Percentiles rank a stretch among this genome's conserved stretches.
phyloP scores from a whole-genome alignment of 225 moss, liverwort and hornwort genomes.

The Neckera pumila region DNA sequence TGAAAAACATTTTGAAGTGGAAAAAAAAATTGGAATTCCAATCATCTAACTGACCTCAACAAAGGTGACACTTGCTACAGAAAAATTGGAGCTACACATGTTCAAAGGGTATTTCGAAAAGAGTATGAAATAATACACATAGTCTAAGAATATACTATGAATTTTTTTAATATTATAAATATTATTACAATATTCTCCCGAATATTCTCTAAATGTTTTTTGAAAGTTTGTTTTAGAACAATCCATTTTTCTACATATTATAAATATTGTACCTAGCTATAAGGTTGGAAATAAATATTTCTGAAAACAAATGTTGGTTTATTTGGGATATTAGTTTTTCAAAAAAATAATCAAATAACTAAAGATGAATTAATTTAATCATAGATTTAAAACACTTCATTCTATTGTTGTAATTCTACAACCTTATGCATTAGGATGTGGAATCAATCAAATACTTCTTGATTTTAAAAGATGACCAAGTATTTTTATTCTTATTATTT shows the following conservation, averaged over 20 bases:
- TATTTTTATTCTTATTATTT: no score
- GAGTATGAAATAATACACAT: neutral
- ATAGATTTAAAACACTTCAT: no score
- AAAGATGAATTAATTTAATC: no score
- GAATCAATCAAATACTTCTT: neutral
- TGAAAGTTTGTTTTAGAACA: neutral
- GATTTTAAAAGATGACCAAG: neutral
- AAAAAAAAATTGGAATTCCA: neutral
- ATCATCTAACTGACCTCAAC: no score
- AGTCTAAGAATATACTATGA: no score
- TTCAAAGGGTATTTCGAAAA: neutral
- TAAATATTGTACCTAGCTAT: accelerated
- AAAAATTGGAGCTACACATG: no score
- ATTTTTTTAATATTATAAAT: neutral
- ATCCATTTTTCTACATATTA: neutral
- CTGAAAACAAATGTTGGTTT: accelerated
- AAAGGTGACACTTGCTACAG: no score
- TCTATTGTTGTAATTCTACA: no score
- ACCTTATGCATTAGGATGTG: neutral
- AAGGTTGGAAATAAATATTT: accelerated
- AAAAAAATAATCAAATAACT: no score
- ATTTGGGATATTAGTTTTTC: neutral
- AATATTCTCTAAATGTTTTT: no score
- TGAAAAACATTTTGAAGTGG: neutral
- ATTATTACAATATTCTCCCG: no score